Base-by-base conservation (phyloP, 2,329 filamentous ascomycete genomes). In the Hypoxylon rubiginosum region DNA sequence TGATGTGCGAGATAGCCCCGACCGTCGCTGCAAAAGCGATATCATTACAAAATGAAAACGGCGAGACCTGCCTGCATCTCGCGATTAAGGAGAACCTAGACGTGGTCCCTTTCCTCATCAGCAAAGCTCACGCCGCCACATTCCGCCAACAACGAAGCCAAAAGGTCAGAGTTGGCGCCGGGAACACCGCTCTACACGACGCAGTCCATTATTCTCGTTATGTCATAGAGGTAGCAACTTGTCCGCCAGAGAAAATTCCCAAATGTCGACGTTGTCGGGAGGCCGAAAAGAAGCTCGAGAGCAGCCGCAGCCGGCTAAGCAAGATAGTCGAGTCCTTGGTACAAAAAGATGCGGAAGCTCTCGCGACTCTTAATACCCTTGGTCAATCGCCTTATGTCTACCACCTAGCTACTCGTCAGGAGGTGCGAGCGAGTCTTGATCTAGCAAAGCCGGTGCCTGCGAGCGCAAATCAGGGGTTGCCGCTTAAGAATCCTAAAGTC, bases 31-130 rank as follows among this genome's bases (percentile, higher is more conserved):
- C 55, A 9, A 64, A 59, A 34, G 61, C 61, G 11, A 64, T 64
- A 43, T 64, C 61, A 9, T 51, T 64, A 2, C 55, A 58, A 26
- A 64, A 64, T 19, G 61, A 64, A 32, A 64, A 59, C 19, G 61
- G 61, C 41, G 61, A 64, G 41, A 59, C 61, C 3, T 64, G 61
- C 24, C 45, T 64, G 43, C 61, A 64, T 36, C 50, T 64, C 43
- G 55, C 55, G 2, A 64, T 59, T 36, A 64, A 64, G 21, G 61
- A 64, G n/a, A 64, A 59, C 19, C 43, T 58, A 6, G 61, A 64
- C 15, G 24, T 59, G 7, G 43, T 58, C 15, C 61, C 43, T 2
- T 64, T 58, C 43, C 34, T 64, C 1, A 64, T 64, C 21, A 51
- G 28, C 50, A 64, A 54, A 45, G 55, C 61, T 9, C 55, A 58